Evolutionary conservation across 306 rosid species (phyloP), one percentile per base, ranked within the genome.

Genomic region (Abrus pulchellus): DNA sequence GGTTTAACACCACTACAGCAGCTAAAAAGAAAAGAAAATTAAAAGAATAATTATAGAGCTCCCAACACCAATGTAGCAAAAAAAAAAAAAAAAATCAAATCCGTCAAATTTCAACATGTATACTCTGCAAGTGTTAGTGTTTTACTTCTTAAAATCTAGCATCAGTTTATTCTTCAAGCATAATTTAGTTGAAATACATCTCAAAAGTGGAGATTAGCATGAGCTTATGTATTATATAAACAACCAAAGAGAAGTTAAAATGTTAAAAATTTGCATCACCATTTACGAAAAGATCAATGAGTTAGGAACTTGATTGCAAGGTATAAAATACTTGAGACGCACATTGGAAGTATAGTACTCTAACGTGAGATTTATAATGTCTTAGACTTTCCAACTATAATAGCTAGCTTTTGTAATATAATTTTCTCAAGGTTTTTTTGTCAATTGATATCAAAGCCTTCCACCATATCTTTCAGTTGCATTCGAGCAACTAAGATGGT

Each of bases 81-180:
- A 2, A 61, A 50, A 14, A 6, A 14, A 20, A 32, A 30, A 8
- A 29, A 9, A 28, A 57, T 52, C 54, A 67, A 65, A 45, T 56
- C 53, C 36, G 27, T 54, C 33, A 71, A 55, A 9, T 10, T 49
- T 45, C 41, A 20, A 20, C 41, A 69, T 49, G 33, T 9, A 55
- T 54, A 27, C 36, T 13, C 28, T 40, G 40, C 47, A 62, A 62
- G 41, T 27, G 43, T 52, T 30, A 32, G 40, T 50, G 3, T 36
- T 61, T 65, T 3, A 49, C 43, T 33, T 6, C 9, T 32, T 8
- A 72, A 61, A 72, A 40, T 14, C 30, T 33, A 29, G 14, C 80
- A 64, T 36, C 69, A 70, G 43, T 70, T 77, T 6, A 44, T 41
- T 38, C 57, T 41, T 80, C 78, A 48, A 53, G 75, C 36, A 52